phyloP scores from a whole-genome alignment of 352 stramenopile species.

The Phytophthora gonapodyides region DNA sequence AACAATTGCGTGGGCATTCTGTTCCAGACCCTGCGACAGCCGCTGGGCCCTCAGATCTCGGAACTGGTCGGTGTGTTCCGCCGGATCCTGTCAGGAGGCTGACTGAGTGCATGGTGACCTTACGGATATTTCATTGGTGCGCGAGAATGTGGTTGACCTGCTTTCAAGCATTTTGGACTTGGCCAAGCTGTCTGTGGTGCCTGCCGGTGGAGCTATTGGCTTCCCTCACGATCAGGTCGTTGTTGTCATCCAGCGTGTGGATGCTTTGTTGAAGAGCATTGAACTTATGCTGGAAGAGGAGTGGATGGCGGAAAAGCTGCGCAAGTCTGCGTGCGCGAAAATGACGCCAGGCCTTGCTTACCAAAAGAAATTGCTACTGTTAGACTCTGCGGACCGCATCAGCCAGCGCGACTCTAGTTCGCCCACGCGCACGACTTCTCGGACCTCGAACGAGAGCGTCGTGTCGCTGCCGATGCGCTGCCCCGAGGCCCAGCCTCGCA shows the following conservation, averaged over 20 bases:
- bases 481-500: slow-evolving; percentile 84
- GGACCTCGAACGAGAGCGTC: slow-evolving; percentile 80
- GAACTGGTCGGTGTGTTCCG: slow-evolving; percentile 71
- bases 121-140: slow-evolving; percentile 72
- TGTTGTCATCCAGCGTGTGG: slow-evolving; percentile 76
- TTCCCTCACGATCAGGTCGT: slow-evolving; percentile 80
- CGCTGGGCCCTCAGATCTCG: slow-evolving; percentile 72
- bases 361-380: slow-evolving; percentile 78
- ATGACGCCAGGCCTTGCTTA: slow-evolving; percentile 79
- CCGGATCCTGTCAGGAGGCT: slow-evolving; percentile 61
- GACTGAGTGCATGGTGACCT: slow-evolving; percentile 63
- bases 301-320: slow-evolving; percentile 85
- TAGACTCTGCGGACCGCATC: slow-evolving; percentile 75
- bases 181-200: slow-evolving; percentile 71
- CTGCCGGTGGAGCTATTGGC: slow-evolving; percentile 50
- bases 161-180: slow-evolving; percentile 85
- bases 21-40: slow-evolving; percentile 80
- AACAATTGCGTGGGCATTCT: slow-evolving; percentile 82
- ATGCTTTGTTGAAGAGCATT: slow-evolving; percentile 80
- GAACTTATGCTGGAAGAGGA: slow-evolving; percentile 88
- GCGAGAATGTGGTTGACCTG: slow-evolving; percentile 85
- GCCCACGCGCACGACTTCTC: slow-evolving; percentile 45
- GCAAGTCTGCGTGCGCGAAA: slow-evolving; percentile 76
- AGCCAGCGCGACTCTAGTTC: slow-evolving; percentile 60
- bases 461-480: slow-evolving; percentile 81